phyloP scores from a whole-genome alignment of 169 alveolate genomes.

The Pseudocohnilembus persalinus region DNA sequence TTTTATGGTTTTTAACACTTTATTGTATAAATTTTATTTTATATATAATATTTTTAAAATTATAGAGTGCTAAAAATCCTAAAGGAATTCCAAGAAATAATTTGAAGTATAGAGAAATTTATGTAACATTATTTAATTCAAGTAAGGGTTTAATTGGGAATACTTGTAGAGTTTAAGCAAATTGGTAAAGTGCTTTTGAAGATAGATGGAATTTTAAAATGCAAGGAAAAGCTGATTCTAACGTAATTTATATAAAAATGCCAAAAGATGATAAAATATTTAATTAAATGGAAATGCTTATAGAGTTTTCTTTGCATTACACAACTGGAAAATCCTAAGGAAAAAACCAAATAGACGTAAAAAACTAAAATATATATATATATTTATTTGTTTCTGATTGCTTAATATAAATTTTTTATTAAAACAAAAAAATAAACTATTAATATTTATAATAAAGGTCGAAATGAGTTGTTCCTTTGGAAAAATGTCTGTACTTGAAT shows the following conservation, averaged over 20 bases:
- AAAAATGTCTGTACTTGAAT: neutral
- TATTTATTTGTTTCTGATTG: too few relatives aligned
- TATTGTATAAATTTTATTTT: too few relatives aligned
- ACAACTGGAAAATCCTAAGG: neutral
- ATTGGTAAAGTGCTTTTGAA: slow-evolving; percentile 19
- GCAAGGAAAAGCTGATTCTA: neutral
- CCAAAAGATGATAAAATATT: neutral
- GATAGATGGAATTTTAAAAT: slow-evolving; percentile 12
- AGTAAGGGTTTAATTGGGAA: neutral
- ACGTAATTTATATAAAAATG: too few relatives aligned
- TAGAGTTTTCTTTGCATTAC: neutral
- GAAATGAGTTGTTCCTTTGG: neutral
- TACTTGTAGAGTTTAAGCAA: slow-evolving; percentile 12
- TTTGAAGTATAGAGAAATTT: slow-evolving; percentile 11
- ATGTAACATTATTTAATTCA: neutral
- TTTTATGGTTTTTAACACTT: too few relatives aligned
- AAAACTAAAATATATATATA: neutral
- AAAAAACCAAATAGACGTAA: neutral
- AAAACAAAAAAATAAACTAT: too few relatives aligned
- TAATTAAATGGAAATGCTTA: neutral
- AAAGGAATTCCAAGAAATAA: neutral
- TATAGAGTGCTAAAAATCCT: too few relatives aligned
- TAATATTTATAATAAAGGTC: neutral
- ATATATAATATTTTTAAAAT: too few relatives aligned
- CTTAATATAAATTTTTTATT: too few relatives aligned